Conservation (phyloP, 208 protist genomes). For the Porcisia deanei region DNA sequence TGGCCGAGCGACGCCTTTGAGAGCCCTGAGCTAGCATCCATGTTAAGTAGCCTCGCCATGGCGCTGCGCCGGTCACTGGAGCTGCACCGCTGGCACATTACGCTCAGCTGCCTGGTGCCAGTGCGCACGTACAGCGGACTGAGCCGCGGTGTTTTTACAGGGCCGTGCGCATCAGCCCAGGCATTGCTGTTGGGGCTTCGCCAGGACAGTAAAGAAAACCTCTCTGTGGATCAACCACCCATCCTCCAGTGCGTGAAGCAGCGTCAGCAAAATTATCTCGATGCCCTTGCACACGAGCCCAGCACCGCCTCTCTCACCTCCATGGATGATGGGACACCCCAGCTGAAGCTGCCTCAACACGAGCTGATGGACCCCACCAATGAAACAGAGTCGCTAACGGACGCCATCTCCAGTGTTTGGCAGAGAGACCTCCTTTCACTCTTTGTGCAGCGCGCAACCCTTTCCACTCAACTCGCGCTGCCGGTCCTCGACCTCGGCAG, state of each 20-base stretch:
- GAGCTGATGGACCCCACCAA: conserved; percentile 5
- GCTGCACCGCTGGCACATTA: conserved; percentile 88
- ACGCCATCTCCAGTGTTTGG: conserved; percentile 18
- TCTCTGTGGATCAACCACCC: conserved; percentile 42
- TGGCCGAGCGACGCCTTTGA: conserved; percentile 88
- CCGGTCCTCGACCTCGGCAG: conserved; percentile 74
- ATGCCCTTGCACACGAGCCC: neutral
- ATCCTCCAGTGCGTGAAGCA: conserved; percentile 30
- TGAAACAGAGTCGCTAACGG: conserved; percentile 18
- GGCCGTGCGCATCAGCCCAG: conserved; percentile 49
- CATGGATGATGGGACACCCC: neutral
- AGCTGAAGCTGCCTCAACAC: conserved; percentile 10
- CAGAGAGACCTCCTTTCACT: conserved; percentile 64
- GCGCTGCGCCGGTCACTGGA: conserved; percentile 83
- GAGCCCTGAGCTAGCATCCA: conserved; percentile 64
- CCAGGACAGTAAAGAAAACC: conserved; percentile 49
- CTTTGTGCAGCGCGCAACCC: conserved; percentile 53
- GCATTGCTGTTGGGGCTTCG: conserved; percentile 73
- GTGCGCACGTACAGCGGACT: conserved; percentile 79
- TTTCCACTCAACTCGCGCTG: conserved; percentile 69
- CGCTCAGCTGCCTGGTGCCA: conserved; percentile 77
- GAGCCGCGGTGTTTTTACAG: conserved; percentile 85
- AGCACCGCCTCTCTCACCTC: neutral
- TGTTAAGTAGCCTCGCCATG: conserved; percentile 78
- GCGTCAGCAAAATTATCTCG: conserved; percentile 31